These are phyloP conservation scores for Diaporthe vaccinii DNA, from an alignment of 2,329 filamentous ascomycete genomes.

Conservation along the genomic window DNA sequence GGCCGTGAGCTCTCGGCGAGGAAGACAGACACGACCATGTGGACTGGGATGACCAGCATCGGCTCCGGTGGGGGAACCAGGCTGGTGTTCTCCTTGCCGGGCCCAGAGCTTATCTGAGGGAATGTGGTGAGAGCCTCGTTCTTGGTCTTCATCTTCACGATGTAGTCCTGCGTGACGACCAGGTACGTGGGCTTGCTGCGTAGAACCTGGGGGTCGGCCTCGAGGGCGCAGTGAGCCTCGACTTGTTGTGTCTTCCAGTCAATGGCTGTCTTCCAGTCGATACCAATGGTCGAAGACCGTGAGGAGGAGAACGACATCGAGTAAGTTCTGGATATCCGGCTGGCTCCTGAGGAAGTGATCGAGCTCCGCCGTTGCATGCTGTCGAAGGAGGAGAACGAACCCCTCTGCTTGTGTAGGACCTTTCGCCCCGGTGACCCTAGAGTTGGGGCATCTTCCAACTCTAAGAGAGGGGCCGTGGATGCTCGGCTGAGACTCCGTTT, in stretches of 20 bases:
- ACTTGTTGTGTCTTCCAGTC: constrained; percentile 51
- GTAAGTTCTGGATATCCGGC: constrained; percentile 45
- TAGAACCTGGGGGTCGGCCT: constrained; percentile 61
- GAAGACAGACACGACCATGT: constrained; percentile 66
- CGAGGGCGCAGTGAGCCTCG: constrained; percentile 59
- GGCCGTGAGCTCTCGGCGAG: constrained; percentile 64
- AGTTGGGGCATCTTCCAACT: constrained; percentile 28
- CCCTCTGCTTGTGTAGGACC: constrained; percentile 37
- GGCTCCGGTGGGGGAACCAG: constrained; percentile 49
- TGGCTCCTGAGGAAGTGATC: constrained; percentile 47
- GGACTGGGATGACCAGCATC: constrained; percentile 61
- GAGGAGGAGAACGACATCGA: constrained; percentile 40
- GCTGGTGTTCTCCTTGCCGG: constrained; percentile 44
- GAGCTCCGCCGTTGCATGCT: constrained; percentile 48
- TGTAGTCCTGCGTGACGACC: constrained; percentile 64
- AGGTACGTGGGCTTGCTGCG: constrained; percentile 64
- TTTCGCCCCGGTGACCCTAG: constrained; percentile 32
- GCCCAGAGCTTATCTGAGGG: constrained; percentile 54
- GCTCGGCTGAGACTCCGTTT: constrained; percentile 46
- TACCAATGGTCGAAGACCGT: constrained; percentile 46
- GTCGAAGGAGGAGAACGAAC: constrained; percentile 45
- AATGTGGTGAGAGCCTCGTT: constrained; percentile 63
- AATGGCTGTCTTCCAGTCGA: constrained; percentile 48
- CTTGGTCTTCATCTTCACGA: constrained; percentile 64
- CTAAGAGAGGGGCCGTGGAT: constrained; percentile 40